Base-by-base conservation (phyloP, 31 red algal genomes). In the Odonthalia washingtoniensis region DNA sequence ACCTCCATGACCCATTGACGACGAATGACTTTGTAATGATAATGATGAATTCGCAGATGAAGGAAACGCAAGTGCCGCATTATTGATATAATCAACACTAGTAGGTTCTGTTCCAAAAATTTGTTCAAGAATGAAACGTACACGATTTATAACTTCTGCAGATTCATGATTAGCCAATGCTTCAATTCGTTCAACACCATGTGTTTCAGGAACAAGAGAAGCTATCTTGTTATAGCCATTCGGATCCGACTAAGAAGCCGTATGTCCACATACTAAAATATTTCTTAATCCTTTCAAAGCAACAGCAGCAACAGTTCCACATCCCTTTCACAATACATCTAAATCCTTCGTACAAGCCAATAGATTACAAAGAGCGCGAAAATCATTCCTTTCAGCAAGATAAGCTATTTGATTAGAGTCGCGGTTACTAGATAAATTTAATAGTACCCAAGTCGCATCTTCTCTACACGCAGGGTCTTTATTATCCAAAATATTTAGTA, bases 291-390 rank as follows among this genome's bases (percentile, higher is more conserved):
- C 97, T 66, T 94, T 95, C 35, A 99, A 74, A 4, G 97, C 97
- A 31, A 99, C 94, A 26, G 94, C 94, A 28, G 94, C 91, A n/a
- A n/a, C n/a, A n/a, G n/a, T n/a, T n/a, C n/a, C n/a, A n/a, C n/a
- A n/a, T n/a, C n/a, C n/a, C n/a, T 99, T 99, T 94, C 97, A 99
- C 42, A 94, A 36, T 3, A 99, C 97, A 80, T 99, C 97, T 4
- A 99, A 86, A 45, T 99, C 97, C 41, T 94, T 94, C n/a, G 94
- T 82, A 43, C 92, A 98, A 3, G 76, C 83, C n/a, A 99, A 82
- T 4, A 99, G 69, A 75, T 92, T 93, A 70, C 95, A 98, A 17
- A 98, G 75, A 1, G 95, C 92, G 17, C 94, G 89, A 28, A 96
- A 77, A 33, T 89, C 89, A 32, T 95, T 91, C 66, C 88, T n/a